Percentiles rank a stretch among this genome's conserved stretches.
Conservation (phyloP, 2,329 filamentous ascomycete genomes). For the Fusarium sp. region DNA sequence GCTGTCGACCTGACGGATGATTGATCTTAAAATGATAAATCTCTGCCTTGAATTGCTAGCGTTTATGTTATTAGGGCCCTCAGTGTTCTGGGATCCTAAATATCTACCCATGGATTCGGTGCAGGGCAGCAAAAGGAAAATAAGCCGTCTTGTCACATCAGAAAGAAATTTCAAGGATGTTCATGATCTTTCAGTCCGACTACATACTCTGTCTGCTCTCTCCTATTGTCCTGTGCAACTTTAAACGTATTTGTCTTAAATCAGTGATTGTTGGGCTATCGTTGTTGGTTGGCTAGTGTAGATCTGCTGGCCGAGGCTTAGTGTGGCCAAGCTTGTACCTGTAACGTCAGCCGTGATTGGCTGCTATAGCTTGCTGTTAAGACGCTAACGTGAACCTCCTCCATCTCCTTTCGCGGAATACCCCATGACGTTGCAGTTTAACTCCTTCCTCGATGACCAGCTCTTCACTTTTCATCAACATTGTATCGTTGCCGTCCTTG, state of each 20-base stretch:
- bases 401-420: conserved; percentile 42
- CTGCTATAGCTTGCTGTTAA: conserved; percentile 35
- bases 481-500: neutral
- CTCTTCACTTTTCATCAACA: conserved; percentile 24
- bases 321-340: conserved; percentile 24
- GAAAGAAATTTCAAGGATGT: neutral
- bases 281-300: conserved; percentile 24
- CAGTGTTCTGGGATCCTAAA: neutral
- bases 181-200: neutral
- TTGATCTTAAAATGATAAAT: neutral
- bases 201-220: neutral
- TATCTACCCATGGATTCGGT: neutral
- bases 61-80: neutral
- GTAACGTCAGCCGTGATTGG: conserved; percentile 34
- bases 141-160: neutral
- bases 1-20: conserved; percentile 30
- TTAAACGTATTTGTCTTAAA: conserved; percentile 1
- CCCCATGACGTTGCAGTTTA: conserved; percentile 43
- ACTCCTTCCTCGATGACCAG: conserved; percentile 33
- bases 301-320: too few relatives aligned
- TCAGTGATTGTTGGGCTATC: neutral
- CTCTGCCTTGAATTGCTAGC: neutral
- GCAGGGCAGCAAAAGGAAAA: neutral
- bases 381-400: conserved; percentile 41
- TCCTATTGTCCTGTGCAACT: neutral